These are phyloP conservation scores for Corrigiola litoralis DNA, from an alignment of 179 eudicot species.

Conservation along the genomic window DNA sequence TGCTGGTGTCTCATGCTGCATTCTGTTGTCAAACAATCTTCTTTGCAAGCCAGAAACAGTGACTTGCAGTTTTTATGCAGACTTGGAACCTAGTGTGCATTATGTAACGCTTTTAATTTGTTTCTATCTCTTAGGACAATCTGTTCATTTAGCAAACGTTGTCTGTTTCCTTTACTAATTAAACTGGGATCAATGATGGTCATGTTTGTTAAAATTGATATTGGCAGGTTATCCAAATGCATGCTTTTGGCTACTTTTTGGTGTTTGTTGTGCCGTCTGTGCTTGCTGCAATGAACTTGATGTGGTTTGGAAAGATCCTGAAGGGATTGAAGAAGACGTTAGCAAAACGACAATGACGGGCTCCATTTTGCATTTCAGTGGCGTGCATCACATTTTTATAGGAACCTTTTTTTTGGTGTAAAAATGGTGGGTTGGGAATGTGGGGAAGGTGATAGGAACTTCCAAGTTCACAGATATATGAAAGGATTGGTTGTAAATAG, in stretches of 20 bases:
- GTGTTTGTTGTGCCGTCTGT: slow-evolving; percentile 72
- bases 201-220: not conserved
- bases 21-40: too few species aligned
- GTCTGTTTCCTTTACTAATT: not conserved
- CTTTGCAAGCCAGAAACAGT: too few species aligned
- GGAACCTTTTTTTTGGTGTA: slow-evolving; percentile 1
- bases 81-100: too few species aligned
- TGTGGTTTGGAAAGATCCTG: slow-evolving; percentile 94
- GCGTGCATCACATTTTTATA: not conserved
- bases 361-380: not conserved
- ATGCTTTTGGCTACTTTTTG: slow-evolving; percentile 60
- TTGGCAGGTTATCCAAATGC: slow-evolving; percentile 78
- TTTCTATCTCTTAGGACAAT: too few species aligned
- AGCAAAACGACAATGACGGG: slow-evolving; percentile 46
- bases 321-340: slow-evolving; percentile 82
- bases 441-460: slow-evolving; percentile 4
- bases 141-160: too few species aligned
- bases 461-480: not conserved
- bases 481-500: slow-evolving; percentile 25
- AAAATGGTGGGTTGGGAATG: slow-evolving; percentile 11
- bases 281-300: slow-evolving; percentile 75
- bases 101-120: too few species aligned
- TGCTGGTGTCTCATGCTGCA: too few species aligned
- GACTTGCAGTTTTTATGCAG: too few species aligned
- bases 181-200: not conserved